A percentile compares a stretch with the other conserved stretches of the same genome.
Conservation (phyloP, 2,329 filamentous ascomycete genomes). For the Aspergillus sp. region DNA sequence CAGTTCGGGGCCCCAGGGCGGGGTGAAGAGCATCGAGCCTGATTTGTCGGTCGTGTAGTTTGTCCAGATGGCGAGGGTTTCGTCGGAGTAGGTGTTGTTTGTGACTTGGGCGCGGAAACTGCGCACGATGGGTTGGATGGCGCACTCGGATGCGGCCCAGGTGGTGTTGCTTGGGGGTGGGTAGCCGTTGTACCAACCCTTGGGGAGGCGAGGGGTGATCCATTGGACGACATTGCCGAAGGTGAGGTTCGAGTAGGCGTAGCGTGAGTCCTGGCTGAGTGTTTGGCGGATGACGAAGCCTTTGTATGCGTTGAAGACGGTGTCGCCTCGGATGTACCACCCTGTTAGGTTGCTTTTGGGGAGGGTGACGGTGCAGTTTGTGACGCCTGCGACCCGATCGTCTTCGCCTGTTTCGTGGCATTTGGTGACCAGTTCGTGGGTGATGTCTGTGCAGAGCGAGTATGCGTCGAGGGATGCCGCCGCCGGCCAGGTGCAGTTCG, state of each 20-base stretch:
- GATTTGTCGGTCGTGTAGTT: too few relatives aligned
- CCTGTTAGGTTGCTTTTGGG: not conserved
- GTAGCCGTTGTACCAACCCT: too few relatives aligned
- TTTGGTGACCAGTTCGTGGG: not conserved
- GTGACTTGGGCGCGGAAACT: not conserved
- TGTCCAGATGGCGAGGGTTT: too few relatives aligned
- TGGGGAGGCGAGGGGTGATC: too few relatives aligned
- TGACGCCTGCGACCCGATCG: not conserved
- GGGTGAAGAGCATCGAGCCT: too few relatives aligned
- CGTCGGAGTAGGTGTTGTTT: too few relatives aligned
- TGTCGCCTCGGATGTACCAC: too few relatives aligned
- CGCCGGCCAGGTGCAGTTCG: constrained; percentile 14
- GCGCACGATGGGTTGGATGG: not conserved
- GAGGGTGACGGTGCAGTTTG: not conserved
- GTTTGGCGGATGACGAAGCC: too few relatives aligned
- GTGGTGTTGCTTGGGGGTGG: too few relatives aligned
- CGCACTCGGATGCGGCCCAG: not conserved
- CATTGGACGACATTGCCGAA: not conserved
- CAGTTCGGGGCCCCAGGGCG: too few relatives aligned
- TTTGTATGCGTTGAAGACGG: too few relatives aligned
- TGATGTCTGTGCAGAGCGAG: not conserved
- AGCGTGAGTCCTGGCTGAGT: too few relatives aligned
- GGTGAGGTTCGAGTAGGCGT: not conserved
- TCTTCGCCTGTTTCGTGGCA: not conserved
- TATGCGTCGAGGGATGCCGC: constrained; percentile 2